Evolutionary conservation across 805 yeast genomes (phyloP).

Genomic region (Candida oleophila): DNA sequence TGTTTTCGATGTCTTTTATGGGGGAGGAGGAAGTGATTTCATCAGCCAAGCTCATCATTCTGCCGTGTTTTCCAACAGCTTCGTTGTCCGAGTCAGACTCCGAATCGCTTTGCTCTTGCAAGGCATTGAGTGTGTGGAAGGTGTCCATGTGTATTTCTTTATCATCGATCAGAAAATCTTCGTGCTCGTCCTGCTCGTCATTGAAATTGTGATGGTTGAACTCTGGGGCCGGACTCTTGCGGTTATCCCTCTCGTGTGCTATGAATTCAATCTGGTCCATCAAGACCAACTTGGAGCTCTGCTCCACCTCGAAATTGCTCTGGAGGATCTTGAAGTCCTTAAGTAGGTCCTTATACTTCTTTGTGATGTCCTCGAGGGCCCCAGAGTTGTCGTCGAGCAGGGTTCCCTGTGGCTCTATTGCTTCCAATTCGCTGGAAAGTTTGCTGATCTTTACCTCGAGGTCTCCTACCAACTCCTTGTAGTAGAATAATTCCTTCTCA

Average conservation of each 20-base stretch:
- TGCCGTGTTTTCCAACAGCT: slow-evolving; percentile 4
- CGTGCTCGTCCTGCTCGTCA: not conserved
- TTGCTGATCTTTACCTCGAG: slow-evolving; percentile 24
- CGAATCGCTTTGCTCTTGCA: slow-evolving; percentile 12
- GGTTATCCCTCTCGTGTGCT: slow-evolving; percentile 32
- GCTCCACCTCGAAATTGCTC: slow-evolving; percentile 52
- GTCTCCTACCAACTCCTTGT: slow-evolving; percentile 33
- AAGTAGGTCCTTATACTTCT: slow-evolving; percentile 27
- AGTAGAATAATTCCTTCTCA: slow-evolving; percentile 27
- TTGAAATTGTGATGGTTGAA: not conserved
- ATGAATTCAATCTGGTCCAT: slow-evolving; percentile 55
- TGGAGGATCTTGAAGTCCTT: slow-evolving; percentile 42
- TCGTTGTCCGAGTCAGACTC: slow-evolving; percentile 14
- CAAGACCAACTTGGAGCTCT: slow-evolving; percentile 49
- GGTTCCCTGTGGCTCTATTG: slow-evolving; percentile 5
- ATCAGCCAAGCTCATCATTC: slow-evolving; percentile 22
- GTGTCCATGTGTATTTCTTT: slow-evolving; percentile 6
- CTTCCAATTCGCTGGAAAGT: slow-evolving; percentile 17
- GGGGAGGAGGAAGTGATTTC: slow-evolving; percentile 27
- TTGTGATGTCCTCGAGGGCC: slow-evolving; percentile 16
- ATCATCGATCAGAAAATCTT: slow-evolving; percentile 4
- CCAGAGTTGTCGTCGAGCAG: slow-evolving; percentile 5
- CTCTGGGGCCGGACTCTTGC: too few relatives aligned
- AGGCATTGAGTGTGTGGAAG: slow-evolving; percentile 8
- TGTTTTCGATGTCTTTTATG: slow-evolving; percentile 12